Base-by-base conservation (phyloP, 768 basidiomycete genomes). In the Boletus sp. region DNA sequence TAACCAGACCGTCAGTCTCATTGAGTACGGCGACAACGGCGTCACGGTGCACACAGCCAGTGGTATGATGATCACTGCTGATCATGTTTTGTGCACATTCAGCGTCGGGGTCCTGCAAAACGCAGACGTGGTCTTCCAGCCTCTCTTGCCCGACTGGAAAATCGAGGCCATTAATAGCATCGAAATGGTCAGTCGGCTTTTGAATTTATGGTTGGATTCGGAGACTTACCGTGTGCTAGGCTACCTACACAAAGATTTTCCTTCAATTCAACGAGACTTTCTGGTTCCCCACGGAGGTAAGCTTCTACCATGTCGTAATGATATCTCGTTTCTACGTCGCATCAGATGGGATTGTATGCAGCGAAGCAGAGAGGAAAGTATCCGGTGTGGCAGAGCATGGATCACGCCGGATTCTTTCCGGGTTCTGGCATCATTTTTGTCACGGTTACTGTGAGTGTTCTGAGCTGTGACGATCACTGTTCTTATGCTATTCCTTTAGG, bases 71-170 rank as follows among this genome's bases (percentile, higher is more conserved):
- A 63, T 87, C 24, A 72, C 68, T 15, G 84, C 78, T 14, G 80
- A 86, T 50, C 83, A 85, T 65, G 84, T 80, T 4, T 65, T 89
- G 30, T 82, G 81, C 59, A 89, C 87, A 0, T 89, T 89, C 71
- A 87, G 86, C 58, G 66, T 86, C 2, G 87, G 87, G 0, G 87
- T 89, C 8, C 72, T 89, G 52, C 87, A 89, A 70, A 75, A 85
- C 54, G 71, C 78, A 33, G 85, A 87, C 56, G 81, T 89, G 4
- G 55, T 50, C 3, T 89, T 86, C 60, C 64, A 77, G 40, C 87
- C 87, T 2, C 24, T 70, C 9, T 65, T 87, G 18, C 87, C 86
- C 28, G 62, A 73, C 68, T 88, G 79, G 75, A 88, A 87, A 65
- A 55, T 74, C n/a, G 86, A 87, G 55, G 86, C 85, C 5, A 81